Percentiles rank a stretch among this genome's conserved stretches.
Evolutionary conservation across 768 basidiomycete genomes (phyloP).

Genomic region (Calocybe cyanea): DNA sequence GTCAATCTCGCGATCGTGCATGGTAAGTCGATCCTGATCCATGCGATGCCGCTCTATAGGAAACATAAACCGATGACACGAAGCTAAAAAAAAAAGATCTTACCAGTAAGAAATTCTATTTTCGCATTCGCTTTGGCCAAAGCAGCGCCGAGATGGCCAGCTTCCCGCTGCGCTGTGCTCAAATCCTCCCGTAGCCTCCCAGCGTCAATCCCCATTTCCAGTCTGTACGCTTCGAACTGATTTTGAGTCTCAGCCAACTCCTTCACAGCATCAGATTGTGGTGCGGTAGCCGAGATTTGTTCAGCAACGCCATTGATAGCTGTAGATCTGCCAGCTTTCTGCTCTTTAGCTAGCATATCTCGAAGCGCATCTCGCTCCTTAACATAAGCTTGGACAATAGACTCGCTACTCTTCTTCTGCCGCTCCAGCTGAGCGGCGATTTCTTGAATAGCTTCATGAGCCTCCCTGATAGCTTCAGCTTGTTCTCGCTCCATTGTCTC

Average conservation of each 20-base stretch:
- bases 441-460: conserved; percentile 80
- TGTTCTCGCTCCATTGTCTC: conserved; percentile 71
- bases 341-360: conserved; percentile 61
- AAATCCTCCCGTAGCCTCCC: conserved; percentile 70
- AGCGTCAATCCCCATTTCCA: conserved; percentile 79
- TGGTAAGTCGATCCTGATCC: conserved; percentile 61
- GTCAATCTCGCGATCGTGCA: conserved; percentile 63
- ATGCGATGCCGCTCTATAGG: conserved; percentile 63
- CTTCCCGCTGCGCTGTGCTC: conserved; percentile 59
- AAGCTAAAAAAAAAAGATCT: conserved; percentile 23
- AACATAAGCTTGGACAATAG: conserved; percentile 73
- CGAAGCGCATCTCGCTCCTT: conserved; percentile 87
- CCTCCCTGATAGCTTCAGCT: conserved; percentile 78
- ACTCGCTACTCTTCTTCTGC: conserved; percentile 67
- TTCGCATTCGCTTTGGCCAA: conserved; percentile 85
- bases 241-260: conserved; percentile 71
- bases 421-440: conserved; percentile 75
- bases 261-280: conserved; percentile 38
- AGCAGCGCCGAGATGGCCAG: conserved; percentile 56
- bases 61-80: conserved; percentile 7
- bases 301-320: conserved; percentile 18
- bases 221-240: conserved; percentile 77
- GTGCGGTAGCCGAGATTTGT: conserved; percentile 10
- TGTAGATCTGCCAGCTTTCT: conserved; percentile 25
- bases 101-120: conserved; percentile 74